Base-by-base conservation (phyloP, 179 eudicot species). In the Silene vulgaris region DNA sequence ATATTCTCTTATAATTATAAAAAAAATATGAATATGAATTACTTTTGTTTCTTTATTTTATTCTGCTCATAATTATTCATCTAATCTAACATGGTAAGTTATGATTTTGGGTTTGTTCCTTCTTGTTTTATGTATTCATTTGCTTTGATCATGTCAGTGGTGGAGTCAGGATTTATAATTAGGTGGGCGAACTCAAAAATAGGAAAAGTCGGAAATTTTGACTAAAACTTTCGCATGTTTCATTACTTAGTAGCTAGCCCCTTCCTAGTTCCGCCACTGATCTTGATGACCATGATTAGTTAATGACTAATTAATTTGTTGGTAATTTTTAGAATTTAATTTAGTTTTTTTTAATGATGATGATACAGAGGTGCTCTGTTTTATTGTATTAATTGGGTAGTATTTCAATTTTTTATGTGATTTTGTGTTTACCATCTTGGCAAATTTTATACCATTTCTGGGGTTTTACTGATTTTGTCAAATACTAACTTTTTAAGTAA, bases 341-440 rank as follows among this genome's bases (percentile, higher is more conserved):
- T 30, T 16, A 1, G 37, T 23, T 71, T 26, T 69, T 48, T 56
- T 56, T 56, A n/a, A 56, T 56, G 56, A 3, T 71, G 12, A 5
- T 72, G 16, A 56, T 56, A 56, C 50, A 72, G 50, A 72, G 75
- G 6, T 72, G 29, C 75, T 72, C 75, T 72, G 67, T 63, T 63
- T 63, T 63, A 12, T 63, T 1, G 16, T 20, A 1, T 63, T 63
- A 4, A 63, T 26, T 26, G 37, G 67, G 37, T 63, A 26, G 20
- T 12, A 23, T 23, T 63, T 26, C n/a, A 23, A 21, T 9, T 63
- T 63, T 63, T 23, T 12, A 12, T 23, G 16, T 26, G 32, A 63
- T 26, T 63, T 63, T 26, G 1, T 21, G 7, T 63, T 63, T 28
- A 63, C n/a, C 30, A 63, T 28, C 5, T 63, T 28, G 7, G 67